Evolutionary conservation across 768 basidiomycete species (phyloP).

Genomic region (Agaricus subrufescens): DNA sequence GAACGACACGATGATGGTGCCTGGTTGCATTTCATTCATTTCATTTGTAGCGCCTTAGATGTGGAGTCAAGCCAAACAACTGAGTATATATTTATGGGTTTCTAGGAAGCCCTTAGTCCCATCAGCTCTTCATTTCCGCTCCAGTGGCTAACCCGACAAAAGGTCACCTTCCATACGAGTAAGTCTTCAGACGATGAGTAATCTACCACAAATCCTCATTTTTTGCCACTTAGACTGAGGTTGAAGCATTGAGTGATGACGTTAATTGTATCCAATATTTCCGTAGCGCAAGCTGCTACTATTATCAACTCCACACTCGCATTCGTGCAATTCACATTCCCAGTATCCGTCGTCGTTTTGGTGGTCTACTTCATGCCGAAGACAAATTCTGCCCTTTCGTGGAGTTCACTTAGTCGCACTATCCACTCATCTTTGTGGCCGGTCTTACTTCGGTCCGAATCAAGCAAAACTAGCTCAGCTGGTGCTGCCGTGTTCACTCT

Average conservation of each 20-base stretch:
- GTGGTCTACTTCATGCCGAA: slow-evolving; percentile 15
- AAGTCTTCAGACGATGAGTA: too few relatives aligned
- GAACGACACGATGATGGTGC: too few relatives aligned
- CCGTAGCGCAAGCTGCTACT: slow-evolving; percentile 18
- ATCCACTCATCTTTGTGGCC: slow-evolving; percentile 19
- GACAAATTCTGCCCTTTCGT: slow-evolving; percentile 15
- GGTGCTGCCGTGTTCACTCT: slow-evolving; percentile 4
- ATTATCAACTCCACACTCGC: slow-evolving; percentile 15
- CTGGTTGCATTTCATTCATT: too few relatives aligned
- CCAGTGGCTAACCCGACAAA: too few relatives aligned
- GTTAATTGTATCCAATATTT: slow-evolving; percentile 9
- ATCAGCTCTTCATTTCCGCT: too few relatives aligned
- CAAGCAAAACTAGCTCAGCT: neutral
- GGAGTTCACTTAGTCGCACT: slow-evolving; percentile 15
- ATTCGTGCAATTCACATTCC: slow-evolving; percentile 16
- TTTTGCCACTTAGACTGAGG: too few relatives aligned
- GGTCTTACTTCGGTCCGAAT: slow-evolving; percentile 14
- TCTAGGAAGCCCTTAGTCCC: too few relatives aligned
- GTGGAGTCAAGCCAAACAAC: too few relatives aligned
- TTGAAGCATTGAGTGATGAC: neutral
- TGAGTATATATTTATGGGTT: too few relatives aligned
- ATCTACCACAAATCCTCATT: too few relatives aligned
- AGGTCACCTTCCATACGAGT: too few relatives aligned
- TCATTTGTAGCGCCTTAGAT: too few relatives aligned
- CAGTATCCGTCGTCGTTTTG: slow-evolving; percentile 14